phyloP scores from a whole-genome alignment of 2,329 filamentous ascomycete genomes.

The Trichoderma asperellum region DNA sequence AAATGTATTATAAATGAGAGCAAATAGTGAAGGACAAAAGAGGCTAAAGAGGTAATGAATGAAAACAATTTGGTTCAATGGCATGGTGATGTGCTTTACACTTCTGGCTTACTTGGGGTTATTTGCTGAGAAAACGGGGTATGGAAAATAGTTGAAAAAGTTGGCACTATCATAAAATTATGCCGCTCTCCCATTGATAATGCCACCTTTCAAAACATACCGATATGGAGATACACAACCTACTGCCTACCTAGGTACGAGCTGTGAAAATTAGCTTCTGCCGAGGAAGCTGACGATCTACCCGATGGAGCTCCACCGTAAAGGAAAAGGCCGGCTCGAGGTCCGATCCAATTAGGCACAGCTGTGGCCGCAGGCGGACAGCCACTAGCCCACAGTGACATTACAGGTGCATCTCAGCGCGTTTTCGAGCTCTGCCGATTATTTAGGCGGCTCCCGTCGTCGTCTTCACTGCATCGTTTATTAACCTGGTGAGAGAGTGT shows the following conservation, averaged over 20 bases:
- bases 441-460: background rate
- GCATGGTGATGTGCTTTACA: background rate
- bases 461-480: background rate
- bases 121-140: background rate
- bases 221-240: background rate
- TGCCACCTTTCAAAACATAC: background rate
- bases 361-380: background rate
- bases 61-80: background rate
- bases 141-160: no score
- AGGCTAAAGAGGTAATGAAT: background rate
- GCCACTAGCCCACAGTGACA: background rate
- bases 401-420: background rate
- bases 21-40: background rate
- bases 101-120: background rate
- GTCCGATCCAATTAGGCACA: background rate
- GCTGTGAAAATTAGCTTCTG: background rate
- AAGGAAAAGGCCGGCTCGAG: background rate
- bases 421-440: background rate
- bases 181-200: background rate
- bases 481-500: background rate
- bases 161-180: background rate
- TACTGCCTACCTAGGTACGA: background rate
- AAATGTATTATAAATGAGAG: background rate
- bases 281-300: slow-evolving; percentile 18
- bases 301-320: background rate